Evolutionary conservation across 2,329 filamentous ascomycete species (phyloP).

Genomic region (Trichoderma koningii): DNA sequence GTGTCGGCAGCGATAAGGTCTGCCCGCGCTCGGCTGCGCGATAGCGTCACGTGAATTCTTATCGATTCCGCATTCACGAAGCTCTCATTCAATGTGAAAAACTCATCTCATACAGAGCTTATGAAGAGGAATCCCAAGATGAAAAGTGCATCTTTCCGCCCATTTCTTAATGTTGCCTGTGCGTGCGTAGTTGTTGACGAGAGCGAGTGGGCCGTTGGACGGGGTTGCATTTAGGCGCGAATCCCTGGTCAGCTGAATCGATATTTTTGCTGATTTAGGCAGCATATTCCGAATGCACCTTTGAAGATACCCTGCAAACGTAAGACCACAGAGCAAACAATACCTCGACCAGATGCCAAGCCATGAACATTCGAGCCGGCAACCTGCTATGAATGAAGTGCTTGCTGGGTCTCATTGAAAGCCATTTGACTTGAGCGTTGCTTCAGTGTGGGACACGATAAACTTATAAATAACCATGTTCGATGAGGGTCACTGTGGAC

Average conservation of each 20-base stretch:
- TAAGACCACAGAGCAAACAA: background rate
- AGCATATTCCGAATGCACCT: background rate
- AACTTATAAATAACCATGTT: background rate
- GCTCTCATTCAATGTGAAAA: too few species aligned
- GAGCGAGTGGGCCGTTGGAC: background rate
- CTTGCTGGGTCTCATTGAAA: too few species aligned
- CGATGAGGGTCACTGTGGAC: background rate
- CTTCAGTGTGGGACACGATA: background rate
- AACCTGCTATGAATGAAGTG: too few species aligned
- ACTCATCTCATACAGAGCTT: background rate
- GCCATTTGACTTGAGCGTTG: too few species aligned
- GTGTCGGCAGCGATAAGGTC: background rate
- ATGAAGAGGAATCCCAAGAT: background rate
- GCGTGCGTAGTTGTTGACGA: background rate
- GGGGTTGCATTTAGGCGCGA: background rate
- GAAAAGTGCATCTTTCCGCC: background rate
- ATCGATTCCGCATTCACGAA: background rate
- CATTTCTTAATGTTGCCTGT: background rate
- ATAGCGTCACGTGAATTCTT: background rate
- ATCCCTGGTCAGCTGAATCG: constrained; percentile 2
- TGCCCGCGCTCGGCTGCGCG: background rate
- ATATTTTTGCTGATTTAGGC: constrained; percentile 14
- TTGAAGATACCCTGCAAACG: background rate
- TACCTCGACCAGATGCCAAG: too few species aligned
- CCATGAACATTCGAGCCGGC: too few species aligned